These are phyloP conservation scores for Xerocomus minutiporus DNA, from an alignment of 1,284 basidiomycete genomes.

Conservation along the genomic window DNA sequence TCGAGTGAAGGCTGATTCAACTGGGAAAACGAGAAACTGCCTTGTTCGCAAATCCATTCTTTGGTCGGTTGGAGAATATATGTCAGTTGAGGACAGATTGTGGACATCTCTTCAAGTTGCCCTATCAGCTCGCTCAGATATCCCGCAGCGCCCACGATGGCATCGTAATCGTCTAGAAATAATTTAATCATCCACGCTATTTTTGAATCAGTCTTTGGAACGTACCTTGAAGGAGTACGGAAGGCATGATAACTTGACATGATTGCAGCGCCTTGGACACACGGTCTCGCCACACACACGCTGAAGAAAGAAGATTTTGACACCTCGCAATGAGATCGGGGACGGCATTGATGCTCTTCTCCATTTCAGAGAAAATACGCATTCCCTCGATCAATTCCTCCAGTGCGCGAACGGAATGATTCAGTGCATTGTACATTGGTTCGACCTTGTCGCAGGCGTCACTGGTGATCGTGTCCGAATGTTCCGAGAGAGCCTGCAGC, in stretches of 20 bases:
- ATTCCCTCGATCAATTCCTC: conserved; percentile 41
- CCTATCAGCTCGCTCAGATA: conserved; percentile 21
- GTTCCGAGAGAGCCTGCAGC: conserved; percentile 21
- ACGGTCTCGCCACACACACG: conserved; percentile 21
- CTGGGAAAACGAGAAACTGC: conserved; percentile 24
- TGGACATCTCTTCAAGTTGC: conserved; percentile 28
- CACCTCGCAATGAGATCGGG: conserved; percentile 31
- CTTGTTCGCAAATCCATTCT: conserved; percentile 32
- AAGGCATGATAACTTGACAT: conserved; percentile 21
- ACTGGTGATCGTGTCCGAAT: conserved; percentile 21
- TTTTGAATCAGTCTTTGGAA: neutral
- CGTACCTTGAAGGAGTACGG: conserved; percentile 34
- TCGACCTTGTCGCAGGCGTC: conserved; percentile 15
- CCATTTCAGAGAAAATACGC: conserved; percentile 31
- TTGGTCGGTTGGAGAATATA: conserved; percentile 27
- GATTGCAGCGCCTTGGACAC: conserved; percentile 22
- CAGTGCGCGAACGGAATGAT: conserved; percentile 31
- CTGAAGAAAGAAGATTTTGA: conserved; percentile 19
- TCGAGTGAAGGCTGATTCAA: neutral
- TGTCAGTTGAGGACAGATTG: conserved; percentile 26
- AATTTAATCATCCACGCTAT: neutral
- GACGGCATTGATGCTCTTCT: conserved; percentile 26
- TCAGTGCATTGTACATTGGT: conserved; percentile 28
- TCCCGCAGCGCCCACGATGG: conserved; percentile 18
- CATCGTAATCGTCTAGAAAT: conserved; percentile 25